Percentiles rank a stretch among this genome's conserved stretches.
Conservation (phyloP, 2,329 filamentous ascomycete species). For the Fusarium hostae region DNA sequence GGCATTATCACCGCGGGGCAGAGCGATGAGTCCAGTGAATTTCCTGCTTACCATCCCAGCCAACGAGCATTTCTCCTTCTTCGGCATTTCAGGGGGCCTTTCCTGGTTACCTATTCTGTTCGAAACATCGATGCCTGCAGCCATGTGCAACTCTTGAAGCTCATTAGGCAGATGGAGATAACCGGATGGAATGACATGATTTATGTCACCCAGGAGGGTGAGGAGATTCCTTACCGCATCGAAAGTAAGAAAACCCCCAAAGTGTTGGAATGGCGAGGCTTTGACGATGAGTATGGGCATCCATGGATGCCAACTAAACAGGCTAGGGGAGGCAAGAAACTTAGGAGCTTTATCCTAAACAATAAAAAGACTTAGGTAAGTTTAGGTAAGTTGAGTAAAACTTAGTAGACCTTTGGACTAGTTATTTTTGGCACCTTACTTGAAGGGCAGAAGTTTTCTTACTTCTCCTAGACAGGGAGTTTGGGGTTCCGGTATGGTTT, state of each 20-base stretch:
- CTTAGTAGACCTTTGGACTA: neutral
- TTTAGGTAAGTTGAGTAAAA: neutral
- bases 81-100: neutral
- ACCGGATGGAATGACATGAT: slow-evolving; percentile 42
- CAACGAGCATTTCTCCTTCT: slow-evolving; percentile 28
- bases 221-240: slow-evolving; percentile 24
- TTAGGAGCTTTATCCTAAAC: neutral
- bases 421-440: neutral
- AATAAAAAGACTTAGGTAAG: too few relatives aligned
- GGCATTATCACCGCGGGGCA: slow-evolving; percentile 4
- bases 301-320: neutral
- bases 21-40: neutral
- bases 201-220: slow-evolving; percentile 34
- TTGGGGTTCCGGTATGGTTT: neutral
- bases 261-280: slow-evolving; percentile 1
- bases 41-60: slow-evolving; percentile 3
- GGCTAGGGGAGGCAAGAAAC: neutral
- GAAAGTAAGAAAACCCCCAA: neutral
- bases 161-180: slow-evolving; percentile 27
- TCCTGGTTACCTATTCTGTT: neutral
- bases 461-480: neutral
- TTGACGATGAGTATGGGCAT: neutral
- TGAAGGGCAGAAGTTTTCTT: neutral
- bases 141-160: slow-evolving; percentile 14
- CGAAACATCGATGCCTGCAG: slow-evolving; percentile 27